Base-by-base conservation (phyloP, 1,139 yeast species). In the Geotrichum carabidarum region DNA sequence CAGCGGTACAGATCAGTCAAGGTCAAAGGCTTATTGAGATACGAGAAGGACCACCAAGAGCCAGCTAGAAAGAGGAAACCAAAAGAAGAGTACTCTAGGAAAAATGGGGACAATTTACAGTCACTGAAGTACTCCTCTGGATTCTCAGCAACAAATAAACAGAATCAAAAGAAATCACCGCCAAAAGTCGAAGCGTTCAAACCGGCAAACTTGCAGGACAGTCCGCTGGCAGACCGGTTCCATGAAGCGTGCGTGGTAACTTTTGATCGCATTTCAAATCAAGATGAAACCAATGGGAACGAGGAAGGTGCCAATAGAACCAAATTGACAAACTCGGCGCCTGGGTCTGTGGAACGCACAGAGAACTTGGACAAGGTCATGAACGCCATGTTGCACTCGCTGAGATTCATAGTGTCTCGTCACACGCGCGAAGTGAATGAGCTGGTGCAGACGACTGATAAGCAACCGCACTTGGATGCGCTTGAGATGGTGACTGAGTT, bases 401-500 rank as follows among this genome's bases (percentile, higher is more conserved):
- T 52, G 8, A 47, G 35, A 22, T 42, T 43, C 14, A 49, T 52
- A 11, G 51, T 31, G 14, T 9, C 14, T 2, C 36, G 38, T 15
- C 37, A 38, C 34, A 14, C 49, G 7, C 37, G 30, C 18, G 54
- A 47, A 18, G 31, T 50, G 12, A 44, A 42, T 22, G 35, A 32
- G 9, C 32, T 47, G n/a, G 52, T 43, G 14, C 31, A 42, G 17
- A 42, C 47, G 27, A 31, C 46, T 7, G 40, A 44, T 8, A 37
- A 18, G 15, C 30, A 27, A 7, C 35, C 37, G 8, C 11, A 32
- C 42, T 15, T 44, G 14, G 42, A 48, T 6, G 17, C 45, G 18
- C 8, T 34, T 9, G 47, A 46, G 6, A 50, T 51, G n/a, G 12
- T 54, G 2, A 48, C 38, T n/a, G 53, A 54, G 31, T 54, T 34